These are phyloP conservation scores for Corchorus olitorius DNA, from an alignment of 345 rosid genomes.

Conservation along the genomic window DNA sequence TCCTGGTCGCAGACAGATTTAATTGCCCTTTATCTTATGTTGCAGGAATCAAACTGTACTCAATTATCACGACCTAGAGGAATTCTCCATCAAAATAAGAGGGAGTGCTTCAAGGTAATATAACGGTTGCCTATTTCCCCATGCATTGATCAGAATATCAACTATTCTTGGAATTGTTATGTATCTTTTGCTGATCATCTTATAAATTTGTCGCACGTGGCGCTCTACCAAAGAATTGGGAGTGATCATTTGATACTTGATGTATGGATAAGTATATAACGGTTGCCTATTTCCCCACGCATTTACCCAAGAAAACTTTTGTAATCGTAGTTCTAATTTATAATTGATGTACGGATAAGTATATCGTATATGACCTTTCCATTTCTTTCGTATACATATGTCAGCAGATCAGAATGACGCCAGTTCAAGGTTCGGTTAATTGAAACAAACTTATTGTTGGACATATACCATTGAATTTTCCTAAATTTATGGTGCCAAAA, in stretches of 20 bases:
- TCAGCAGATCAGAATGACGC: too few species aligned
- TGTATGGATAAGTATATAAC: background rate
- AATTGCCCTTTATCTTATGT: background rate
- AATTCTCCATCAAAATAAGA: conserved; percentile 23
- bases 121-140: background rate
- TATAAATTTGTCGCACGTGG: conserved; percentile 11
- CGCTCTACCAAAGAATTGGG: background rate
- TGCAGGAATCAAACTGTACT: conserved; percentile 22
- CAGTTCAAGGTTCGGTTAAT: too few species aligned
- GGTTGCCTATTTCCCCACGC: background rate
- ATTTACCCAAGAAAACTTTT: background rate
- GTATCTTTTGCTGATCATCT: background rate
- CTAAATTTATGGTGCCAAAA: too few species aligned
- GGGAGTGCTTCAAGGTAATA: conserved; percentile 25
- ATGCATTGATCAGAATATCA: background rate
- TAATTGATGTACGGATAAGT: too few species aligned
- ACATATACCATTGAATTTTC: too few species aligned
- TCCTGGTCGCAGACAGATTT: background rate
- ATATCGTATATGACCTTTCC: conserved; percentile 5
- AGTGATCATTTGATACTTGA: background rate
- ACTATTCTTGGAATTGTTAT: background rate
- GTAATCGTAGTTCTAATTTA: background rate
- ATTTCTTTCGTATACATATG: background rate
- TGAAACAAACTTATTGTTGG: too few species aligned
- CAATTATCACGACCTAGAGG: conserved; percentile 11